phyloP scores from a whole-genome alignment of 179 eudicot genomes.

The Actinidia arguta region DNA sequence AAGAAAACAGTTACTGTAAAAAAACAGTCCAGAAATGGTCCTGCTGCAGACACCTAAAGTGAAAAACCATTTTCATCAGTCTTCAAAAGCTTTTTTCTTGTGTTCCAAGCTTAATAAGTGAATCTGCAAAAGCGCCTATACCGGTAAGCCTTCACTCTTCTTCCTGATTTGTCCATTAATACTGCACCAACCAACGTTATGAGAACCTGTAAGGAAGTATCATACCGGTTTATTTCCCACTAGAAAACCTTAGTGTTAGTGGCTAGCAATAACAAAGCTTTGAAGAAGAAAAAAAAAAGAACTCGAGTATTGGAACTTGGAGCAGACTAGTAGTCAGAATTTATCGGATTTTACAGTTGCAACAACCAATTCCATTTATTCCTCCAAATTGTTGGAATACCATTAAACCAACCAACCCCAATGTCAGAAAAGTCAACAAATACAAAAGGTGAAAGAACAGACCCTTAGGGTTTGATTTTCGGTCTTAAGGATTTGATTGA shows the following conservation, averaged over 20 bases:
- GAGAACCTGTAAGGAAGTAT: slow-evolving; percentile 38
- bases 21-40: slow-evolving; percentile 73
- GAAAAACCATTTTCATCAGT: background rate
- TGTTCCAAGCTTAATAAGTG: too few species aligned
- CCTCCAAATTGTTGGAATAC: slow-evolving; percentile 88
- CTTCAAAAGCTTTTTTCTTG: background rate
- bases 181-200: slow-evolving; percentile 67
- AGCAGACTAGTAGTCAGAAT: too few species aligned
- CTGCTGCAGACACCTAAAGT: slow-evolving; percentile 65
- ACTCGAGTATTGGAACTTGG: too few species aligned
- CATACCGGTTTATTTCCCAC: too few species aligned
- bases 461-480: too few species aligned
- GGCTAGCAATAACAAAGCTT: too few species aligned
- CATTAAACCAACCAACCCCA: slow-evolving; percentile 90
- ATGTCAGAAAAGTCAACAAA: too few species aligned
- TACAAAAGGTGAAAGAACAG: background rate
- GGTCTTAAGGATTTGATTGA: background rate
- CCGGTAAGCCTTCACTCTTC: slow-evolving; percentile 41
- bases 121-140: too few species aligned
- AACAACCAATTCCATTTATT: slow-evolving; percentile 77
- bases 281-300: too few species aligned
- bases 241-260: too few species aligned
- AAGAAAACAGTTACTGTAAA: slow-evolving; percentile 62
- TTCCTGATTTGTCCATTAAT: slow-evolving; percentile 78
- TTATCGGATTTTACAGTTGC: too few species aligned